Conservation (phyloP, 2,329 filamentous ascomycete genomes). For the Teratosphaeria viscida region DNA sequence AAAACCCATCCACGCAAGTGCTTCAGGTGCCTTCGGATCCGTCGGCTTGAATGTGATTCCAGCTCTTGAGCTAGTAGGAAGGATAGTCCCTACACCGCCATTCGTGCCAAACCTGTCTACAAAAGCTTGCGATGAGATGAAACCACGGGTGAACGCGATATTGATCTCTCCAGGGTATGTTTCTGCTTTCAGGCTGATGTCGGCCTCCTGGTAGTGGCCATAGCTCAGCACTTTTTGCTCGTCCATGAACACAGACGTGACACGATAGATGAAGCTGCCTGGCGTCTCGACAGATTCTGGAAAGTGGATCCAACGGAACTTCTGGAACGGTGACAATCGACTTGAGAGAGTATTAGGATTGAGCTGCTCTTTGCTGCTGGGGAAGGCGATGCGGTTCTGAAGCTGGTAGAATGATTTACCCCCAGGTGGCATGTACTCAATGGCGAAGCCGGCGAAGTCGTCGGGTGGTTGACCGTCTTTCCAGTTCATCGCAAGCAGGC, state of each 20-base stretch:
- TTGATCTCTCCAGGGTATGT: not conserved
- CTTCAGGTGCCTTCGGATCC: not conserved
- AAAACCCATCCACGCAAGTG: not conserved
- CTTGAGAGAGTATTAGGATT: not conserved
- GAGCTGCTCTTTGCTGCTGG: not conserved
- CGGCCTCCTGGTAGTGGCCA: not conserved
- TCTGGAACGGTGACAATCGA: not conserved
- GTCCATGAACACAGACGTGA: not conserved
- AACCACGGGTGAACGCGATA: not conserved
- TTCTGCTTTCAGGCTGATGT: not conserved
- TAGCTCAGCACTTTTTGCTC: not conserved
- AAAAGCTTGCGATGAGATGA: not conserved
- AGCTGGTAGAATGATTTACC: not conserved
- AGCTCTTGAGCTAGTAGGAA: not conserved
- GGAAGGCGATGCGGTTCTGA: not conserved
- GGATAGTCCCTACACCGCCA: not conserved
- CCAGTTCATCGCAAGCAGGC: slow-evolving; percentile 1
- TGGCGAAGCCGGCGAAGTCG: not conserved
- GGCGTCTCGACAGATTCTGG: not conserved
- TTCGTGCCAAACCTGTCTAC: not conserved
- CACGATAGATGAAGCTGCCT: not conserved
- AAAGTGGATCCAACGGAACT: not conserved
- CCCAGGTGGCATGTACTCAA: not conserved
- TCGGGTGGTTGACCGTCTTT: not conserved
- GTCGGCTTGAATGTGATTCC: not conserved